Conservation (phyloP, 2,329 filamentous ascomycete species). For the Claviceps lovelessii region DNA sequence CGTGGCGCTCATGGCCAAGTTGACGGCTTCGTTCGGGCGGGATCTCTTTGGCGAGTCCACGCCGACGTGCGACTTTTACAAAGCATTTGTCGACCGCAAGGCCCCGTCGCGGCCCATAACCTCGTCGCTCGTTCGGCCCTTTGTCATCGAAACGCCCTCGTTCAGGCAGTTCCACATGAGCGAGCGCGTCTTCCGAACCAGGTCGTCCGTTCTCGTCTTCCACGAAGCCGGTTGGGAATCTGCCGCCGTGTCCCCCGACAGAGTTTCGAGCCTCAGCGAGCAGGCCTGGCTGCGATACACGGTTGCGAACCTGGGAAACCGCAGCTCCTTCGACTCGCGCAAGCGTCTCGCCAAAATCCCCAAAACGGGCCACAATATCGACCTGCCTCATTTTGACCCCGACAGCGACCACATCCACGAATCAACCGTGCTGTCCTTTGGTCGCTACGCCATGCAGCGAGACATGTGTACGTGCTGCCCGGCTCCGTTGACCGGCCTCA, state of each 20-base stretch:
- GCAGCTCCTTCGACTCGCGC: neutral
- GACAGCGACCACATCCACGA: neutral
- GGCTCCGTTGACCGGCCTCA: neutral
- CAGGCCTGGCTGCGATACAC: neutral
- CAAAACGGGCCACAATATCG: neutral
- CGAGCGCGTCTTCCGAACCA: conserved; percentile 5
- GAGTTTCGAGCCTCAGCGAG: neutral
- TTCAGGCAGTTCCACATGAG: conserved; percentile 6
- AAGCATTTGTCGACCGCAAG: neutral
- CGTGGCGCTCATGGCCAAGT: conserved; percentile 17
- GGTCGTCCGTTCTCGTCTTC: conserved; percentile 4
- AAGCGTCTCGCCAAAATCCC: neutral
- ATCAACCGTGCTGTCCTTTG: neutral
- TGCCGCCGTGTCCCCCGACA: neutral
- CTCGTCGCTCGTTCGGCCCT: neutral
- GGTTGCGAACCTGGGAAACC: neutral
- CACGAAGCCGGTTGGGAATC: conserved; percentile 1
- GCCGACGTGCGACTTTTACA: neutral
- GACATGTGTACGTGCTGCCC: neutral
- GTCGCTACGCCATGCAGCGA: neutral
- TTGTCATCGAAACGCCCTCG: conserved; percentile 10
- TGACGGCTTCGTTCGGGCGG: neutral
- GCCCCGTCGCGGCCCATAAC: neutral
- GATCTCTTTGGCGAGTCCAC: neutral
- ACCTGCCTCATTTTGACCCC: neutral